Evolutionary conservation across 306 rosid genomes (phyloP), one percentile per base, ranked within the genome.

Genomic region (Inga laurina): DNA sequence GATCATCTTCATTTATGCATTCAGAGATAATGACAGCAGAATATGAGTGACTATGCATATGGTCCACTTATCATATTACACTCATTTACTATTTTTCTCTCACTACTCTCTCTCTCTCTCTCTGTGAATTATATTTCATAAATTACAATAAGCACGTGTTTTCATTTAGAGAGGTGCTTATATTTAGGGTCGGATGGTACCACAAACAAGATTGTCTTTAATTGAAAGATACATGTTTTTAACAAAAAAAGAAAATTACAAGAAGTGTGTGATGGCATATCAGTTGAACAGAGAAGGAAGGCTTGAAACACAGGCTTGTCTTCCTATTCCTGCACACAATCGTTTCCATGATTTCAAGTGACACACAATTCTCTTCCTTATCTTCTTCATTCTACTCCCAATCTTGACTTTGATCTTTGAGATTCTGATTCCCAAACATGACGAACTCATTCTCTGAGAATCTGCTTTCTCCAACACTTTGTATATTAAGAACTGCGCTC

Each of bases 401-500:
- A 95, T 90, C 93, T 87, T 91, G 44, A 95, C 81, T 88, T 89
- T 95, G 83, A 95, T 43, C 84, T 87, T 92, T 1, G 93, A 87
- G 34, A 95, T 88, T 83, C 92, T 89, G 54, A 95, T 82, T 81
- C 97, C 86, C 65, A 89, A 73, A 52, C 78, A 84, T 4, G 91
- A 90, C 15, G 88, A 24, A 62, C 3, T 81, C 62, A 78, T 88
- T 62, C 86, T 78, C 34, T 82, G 75, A 62, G 77, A 74, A 73
- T 93, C 91, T 16, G 89, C 96, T 82, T 86, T 78, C 61, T 87
- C 90, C 90, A 95, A 48, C 71, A 71, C 88, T 48, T 92, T 92
- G 87, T 93, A 82, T 88, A 95, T 91, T 88, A 95, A 87, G 83
- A 95, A 93, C 88, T 91, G 99, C 14, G 98, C 96, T 77, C 88